Percentiles rank a stretch among this genome's conserved stretches.
Evolutionary conservation across 192 early-diverging fungal species (phyloP).

Genomic region (Kappamyces sp.): DNA sequence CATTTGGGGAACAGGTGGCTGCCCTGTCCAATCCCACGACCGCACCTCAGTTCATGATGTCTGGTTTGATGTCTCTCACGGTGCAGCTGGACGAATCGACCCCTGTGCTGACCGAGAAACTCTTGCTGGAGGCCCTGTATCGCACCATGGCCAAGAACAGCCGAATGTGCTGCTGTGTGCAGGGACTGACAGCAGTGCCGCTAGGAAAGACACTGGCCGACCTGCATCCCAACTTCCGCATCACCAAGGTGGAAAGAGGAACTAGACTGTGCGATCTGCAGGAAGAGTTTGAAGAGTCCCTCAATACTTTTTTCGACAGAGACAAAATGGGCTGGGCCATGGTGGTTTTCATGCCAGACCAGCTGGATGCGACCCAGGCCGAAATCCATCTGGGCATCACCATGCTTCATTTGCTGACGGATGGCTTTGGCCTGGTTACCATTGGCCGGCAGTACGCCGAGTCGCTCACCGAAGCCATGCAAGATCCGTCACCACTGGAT

Average conservation of each 20-base stretch:
- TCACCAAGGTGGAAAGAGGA: constrained; percentile 5
- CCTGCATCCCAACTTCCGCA: constrained; percentile 3
- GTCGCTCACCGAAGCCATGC: background rate
- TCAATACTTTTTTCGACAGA: background rate
- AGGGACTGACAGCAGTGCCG: background rate
- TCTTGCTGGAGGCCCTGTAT: background rate
- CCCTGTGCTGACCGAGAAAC: background rate
- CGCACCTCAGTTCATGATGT: too few species aligned
- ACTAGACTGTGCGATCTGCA: background rate
- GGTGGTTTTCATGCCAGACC: background rate
- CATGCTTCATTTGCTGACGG: constrained; percentile 11
- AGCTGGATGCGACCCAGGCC: background rate
- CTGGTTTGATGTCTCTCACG: too few species aligned
- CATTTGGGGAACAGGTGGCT: too few species aligned
- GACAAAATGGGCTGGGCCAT: constrained; percentile 9
- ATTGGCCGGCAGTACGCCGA: constrained; percentile 1
- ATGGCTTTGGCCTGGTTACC: constrained; percentile 7
- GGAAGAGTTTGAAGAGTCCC: background rate
- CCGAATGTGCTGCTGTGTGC: constrained; percentile 1
- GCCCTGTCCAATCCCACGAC: too few species aligned
- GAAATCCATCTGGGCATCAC: constrained; percentile 4
- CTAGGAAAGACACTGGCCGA: constrained; percentile 7
- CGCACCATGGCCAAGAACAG: constrained; percentile 1
- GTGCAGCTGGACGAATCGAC: too few species aligned
- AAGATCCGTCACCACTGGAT: background rate